A percentile compares a stretch with the other conserved stretches of the same genome.
These are phyloP conservation scores for Scleroderma citrinum DNA, from an alignment of 768 basidiomycete genomes.

Conservation along the genomic window DNA sequence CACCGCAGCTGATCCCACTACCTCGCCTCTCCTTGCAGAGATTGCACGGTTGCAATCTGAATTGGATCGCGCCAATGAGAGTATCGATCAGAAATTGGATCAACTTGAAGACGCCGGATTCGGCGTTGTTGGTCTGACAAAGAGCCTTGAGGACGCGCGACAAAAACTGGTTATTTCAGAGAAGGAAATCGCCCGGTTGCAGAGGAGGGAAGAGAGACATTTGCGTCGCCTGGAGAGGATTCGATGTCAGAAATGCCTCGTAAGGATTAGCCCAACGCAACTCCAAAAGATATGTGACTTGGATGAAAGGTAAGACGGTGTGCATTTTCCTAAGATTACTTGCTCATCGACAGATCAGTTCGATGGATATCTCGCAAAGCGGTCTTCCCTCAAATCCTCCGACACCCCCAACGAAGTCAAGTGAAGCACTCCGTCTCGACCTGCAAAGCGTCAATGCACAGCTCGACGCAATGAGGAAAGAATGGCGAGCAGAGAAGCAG, in stretches of 20 bases:
- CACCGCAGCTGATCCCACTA: conserved; percentile 49
- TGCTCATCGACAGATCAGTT: conserved; percentile 33
- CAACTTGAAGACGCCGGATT: conserved; percentile 77
- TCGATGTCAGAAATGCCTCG: conserved; percentile 64
- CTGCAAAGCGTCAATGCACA: conserved; percentile 58
- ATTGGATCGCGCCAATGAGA: conserved; percentile 74
- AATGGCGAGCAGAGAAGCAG: conserved; percentile 66
- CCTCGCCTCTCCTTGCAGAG: conserved; percentile 63
- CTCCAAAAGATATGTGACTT: conserved; percentile 35
- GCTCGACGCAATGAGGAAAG: conserved; percentile 55
- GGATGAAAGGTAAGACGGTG: conserved; percentile 55
- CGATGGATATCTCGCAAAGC: conserved; percentile 44
- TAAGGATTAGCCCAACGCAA: conserved; percentile 50
- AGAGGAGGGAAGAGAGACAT: conserved; percentile 66
- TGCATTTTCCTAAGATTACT: not conserved
- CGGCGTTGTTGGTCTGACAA: conserved; percentile 64
- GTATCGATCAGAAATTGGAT: conserved; percentile 85
- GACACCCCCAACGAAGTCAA: conserved; percentile 62
- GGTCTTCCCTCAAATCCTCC: conserved; percentile 52
- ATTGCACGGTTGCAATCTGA: conserved; percentile 69
- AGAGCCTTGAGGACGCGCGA: conserved; percentile 68
- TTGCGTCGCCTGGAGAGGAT: conserved; percentile 51
- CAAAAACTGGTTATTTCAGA: conserved; percentile 50
- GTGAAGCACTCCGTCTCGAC: conserved; percentile 56
- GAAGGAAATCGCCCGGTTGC: conserved; percentile 60